A percentile compares a stretch with the other conserved stretches of the same genome.
phyloP scores from a whole-genome alignment of 2,329 filamentous ascomycete species.

The Aspergillus fructus region DNA sequence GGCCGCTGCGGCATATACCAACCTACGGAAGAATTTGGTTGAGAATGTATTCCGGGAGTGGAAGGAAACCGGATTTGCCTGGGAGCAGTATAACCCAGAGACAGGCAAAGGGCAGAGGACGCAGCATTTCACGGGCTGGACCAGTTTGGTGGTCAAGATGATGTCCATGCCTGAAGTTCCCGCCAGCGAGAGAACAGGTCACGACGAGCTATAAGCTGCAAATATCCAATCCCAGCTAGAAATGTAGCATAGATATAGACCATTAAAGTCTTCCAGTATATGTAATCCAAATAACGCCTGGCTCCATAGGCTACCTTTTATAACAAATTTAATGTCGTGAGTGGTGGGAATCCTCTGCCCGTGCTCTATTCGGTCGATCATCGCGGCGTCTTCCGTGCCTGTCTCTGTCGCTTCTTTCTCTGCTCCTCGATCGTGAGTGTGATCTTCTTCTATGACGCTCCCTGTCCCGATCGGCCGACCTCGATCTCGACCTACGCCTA shows the following conservation, averaged over 20 bases:
- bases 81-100: slow-evolving; percentile 97
- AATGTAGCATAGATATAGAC: slow-evolving; percentile 8
- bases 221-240: slow-evolving; percentile 12
- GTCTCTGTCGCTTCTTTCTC: slow-evolving; percentile 26
- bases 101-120: slow-evolving; percentile 91
- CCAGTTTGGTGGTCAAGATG: slow-evolving; percentile 95
- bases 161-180: slow-evolving; percentile 84
- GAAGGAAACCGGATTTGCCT: slow-evolving; percentile 90
- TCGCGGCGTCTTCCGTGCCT: slow-evolving; percentile 26
- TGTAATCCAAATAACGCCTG: slow-evolving; percentile 15
- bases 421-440: slow-evolving; percentile 30
- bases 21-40: slow-evolving; percentile 79
- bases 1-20: slow-evolving; percentile 71
- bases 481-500: slow-evolving; percentile 33
- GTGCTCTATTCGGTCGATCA: slow-evolving; percentile 25
- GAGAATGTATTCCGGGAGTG: slow-evolving; percentile 85
- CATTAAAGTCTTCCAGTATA: slow-evolving; percentile 12
- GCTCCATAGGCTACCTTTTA: slow-evolving; percentile 2
- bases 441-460: slow-evolving; percentile 24
- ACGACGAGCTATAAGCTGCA: slow-evolving; percentile 50
- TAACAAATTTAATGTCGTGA: slow-evolving; percentile 24
- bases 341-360: slow-evolving; percentile 24
- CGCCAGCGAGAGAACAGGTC: slow-evolving; percentile 27
- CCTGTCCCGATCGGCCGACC: slow-evolving; percentile 22
- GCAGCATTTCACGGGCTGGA: slow-evolving; percentile 98